These are phyloP conservation scores for Lasiosphaeris hirsuta DNA, from an alignment of 495 filamentous ascomycete genomes.

Conservation along the genomic window DNA sequence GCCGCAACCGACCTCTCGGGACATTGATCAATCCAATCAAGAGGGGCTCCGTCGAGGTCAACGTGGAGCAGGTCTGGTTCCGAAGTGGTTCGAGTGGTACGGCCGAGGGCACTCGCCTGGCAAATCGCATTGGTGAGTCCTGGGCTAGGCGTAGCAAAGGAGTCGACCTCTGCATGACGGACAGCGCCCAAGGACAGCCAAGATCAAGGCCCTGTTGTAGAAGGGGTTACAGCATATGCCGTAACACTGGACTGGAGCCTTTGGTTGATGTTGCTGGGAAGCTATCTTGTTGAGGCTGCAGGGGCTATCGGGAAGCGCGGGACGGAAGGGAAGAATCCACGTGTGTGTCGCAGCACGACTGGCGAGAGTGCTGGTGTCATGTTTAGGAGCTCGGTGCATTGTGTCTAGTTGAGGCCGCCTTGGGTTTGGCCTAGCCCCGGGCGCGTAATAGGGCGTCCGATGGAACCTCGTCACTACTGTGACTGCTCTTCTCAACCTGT, in stretches of 20 bases:
- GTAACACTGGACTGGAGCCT: conserved; percentile 16
- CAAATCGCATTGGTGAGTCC: too few relatives aligned
- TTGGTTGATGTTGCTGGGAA: neutral
- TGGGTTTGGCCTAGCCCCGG: neutral
- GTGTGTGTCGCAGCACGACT: conserved; percentile 3
- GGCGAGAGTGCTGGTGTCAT: neutral
- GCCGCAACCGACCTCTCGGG: conserved; percentile 12
- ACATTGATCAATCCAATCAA: conserved; percentile 15
- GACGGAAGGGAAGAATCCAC: conserved; percentile 5
- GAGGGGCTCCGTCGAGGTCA: neutral
- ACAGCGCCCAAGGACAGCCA: conserved; percentile 5
- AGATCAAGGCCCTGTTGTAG: neutral
- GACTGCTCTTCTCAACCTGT: neutral
- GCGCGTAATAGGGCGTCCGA: neutral
- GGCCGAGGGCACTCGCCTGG: neutral
- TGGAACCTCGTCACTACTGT: neutral
- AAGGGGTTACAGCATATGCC: conserved; percentile 21
- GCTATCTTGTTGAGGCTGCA: neutral
- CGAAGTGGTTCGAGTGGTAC: conserved; percentile 2
- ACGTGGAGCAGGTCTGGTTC: neutral
- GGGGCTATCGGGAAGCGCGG: conserved; percentile 5
- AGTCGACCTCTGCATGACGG: neutral
- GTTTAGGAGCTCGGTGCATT: neutral
- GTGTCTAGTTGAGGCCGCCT: neutral
- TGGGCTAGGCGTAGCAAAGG: too few relatives aligned